Base-by-base conservation (phyloP, 1,284 basidiomycete genomes). In the Hemileia vastatrix region DNA sequence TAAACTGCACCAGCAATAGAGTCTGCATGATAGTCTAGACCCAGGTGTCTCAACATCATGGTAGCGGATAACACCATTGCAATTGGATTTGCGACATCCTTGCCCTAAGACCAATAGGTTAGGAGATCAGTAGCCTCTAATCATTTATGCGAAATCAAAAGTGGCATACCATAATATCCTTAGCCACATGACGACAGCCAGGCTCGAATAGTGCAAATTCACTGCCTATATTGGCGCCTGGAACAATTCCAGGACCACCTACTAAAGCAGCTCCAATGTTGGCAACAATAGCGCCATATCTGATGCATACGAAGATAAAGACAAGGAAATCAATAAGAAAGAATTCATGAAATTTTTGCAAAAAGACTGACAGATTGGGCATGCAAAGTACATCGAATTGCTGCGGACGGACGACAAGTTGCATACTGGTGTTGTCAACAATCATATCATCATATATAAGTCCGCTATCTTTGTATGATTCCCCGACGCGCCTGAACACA, bases 301-400 rank as follows among this genome's bases (percentile, higher is more conserved):
- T 58, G 15, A 54, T 24, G 5, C 18, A 19, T 23, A 11, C 15
- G 5, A n/a, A 27, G 15, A 48, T n/a, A 15, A 36, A 40, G 18
- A 15, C 11, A 44, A 15, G 11, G 33, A 24, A 36, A 11, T 19
- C 23, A 6, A 18, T 1, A n/a, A 13, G 57, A 51, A 8, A 11
- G 9, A 19, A 40, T 4, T 13, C 3, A 33, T 9, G 50, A 47
- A 40, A 44, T 13, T 2, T 21, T 1, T 31, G 6, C 5, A 24
- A 32, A 19, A 3, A 21, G 31, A 21, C 51, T 13, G 32, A 62
- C 66, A 80, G 76, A 77, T 93, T 93, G 63, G 90, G 91, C 91
- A 95, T 95, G 76, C 96, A 93, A 92, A 98, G 95, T 66, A 97
- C 94, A 76, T 97, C 94, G 74, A 97, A 98, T 78, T 98, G 95